Conservation (phyloP, 192 early-diverging fungal genomes). For the Podila epicladia region DNA sequence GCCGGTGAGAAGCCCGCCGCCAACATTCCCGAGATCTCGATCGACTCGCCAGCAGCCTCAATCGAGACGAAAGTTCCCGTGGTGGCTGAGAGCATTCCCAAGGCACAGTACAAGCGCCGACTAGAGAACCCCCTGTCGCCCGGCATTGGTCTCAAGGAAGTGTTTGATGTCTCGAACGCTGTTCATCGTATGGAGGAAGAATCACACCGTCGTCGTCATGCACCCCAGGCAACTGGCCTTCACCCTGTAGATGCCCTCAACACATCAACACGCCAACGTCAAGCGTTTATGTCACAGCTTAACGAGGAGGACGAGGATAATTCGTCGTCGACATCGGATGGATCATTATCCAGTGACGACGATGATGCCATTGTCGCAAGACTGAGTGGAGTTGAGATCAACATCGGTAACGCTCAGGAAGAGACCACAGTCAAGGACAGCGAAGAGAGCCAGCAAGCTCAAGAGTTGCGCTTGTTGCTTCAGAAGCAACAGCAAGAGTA, state of each 20-base stretch:
- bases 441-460: conserved; percentile 13
- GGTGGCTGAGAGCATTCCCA: conserved; percentile 2
- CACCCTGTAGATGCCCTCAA: conserved; percentile 34
- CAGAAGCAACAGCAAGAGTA: conserved; percentile 50
- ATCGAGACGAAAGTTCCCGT: conserved; percentile 28
- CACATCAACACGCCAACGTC: conserved; percentile 36
- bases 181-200: conserved; percentile 82
- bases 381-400: conserved; percentile 17
- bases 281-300: conserved; percentile 53
- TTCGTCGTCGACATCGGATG: background rate
- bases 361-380: conserved; percentile 27
- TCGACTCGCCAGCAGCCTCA: conserved; percentile 10
- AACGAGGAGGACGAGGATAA: conserved; percentile 45
- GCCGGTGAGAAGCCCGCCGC: conserved; percentile 42
- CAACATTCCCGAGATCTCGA: background rate
- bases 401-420: conserved; percentile 11
- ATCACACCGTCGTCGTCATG: conserved; percentile 36
- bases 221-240: conserved; percentile 14
- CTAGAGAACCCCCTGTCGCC: conserved; percentile 63
- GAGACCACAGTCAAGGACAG: conserved; percentile 12
- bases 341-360: conserved; percentile 2
- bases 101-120: conserved; percentile 53
- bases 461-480: conserved; percentile 25
- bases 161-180: conserved; percentile 80
- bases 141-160: conserved; percentile 72